These are phyloP conservation scores for Kurtzmaniella quercitrusa DNA, from an alignment of 1,139 yeast genomes.

Conservation along the genomic window DNA sequence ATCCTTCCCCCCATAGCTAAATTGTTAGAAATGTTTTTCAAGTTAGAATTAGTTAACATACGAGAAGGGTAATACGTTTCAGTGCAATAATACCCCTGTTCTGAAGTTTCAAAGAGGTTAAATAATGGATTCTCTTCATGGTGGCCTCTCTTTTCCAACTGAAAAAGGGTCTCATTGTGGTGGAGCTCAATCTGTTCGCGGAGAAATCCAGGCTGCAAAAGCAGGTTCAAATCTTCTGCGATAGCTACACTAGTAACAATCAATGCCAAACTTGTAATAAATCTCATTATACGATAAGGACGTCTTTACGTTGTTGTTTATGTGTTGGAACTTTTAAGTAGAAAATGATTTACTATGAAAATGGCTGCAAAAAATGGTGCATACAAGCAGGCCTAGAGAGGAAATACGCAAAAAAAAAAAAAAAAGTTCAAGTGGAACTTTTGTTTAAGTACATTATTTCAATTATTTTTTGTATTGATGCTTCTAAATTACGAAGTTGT, in stretches of 20 bases:
- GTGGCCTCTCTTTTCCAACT: conserved; percentile 25
- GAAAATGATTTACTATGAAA: neutral
- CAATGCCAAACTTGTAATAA: neutral
- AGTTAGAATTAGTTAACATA: conserved; percentile 16
- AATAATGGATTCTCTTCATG: conserved; percentile 35
- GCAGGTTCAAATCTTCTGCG: neutral
- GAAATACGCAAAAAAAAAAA: neutral
- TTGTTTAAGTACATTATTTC: no score
- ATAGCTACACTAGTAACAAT: neutral
- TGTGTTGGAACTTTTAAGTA: neutral
- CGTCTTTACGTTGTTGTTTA: neutral
- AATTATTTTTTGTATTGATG: no score
- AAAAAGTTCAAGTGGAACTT: conserved; percentile 3
- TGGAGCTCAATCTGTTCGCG: conserved; percentile 8
- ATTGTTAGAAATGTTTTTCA: conserved; percentile 8
- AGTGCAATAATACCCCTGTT: conserved; percentile 23
- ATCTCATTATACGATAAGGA: neutral
- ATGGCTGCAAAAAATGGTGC: conserved; percentile 4
- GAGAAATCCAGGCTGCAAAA: conserved; percentile 5
- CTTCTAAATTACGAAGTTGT: no score
- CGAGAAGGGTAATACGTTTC: conserved; percentile 36
- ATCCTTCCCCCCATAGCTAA: conserved; percentile 41
- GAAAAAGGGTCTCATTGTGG: conserved; percentile 8
- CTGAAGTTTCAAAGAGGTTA: conserved; percentile 22
- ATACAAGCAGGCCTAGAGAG: neutral